Percentiles rank a stretch among this genome's conserved stretches.
phyloP scores from a whole-genome alignment of 2,329 filamentous ascomycete species.

The Ceratocystiopsis sp. region DNA sequence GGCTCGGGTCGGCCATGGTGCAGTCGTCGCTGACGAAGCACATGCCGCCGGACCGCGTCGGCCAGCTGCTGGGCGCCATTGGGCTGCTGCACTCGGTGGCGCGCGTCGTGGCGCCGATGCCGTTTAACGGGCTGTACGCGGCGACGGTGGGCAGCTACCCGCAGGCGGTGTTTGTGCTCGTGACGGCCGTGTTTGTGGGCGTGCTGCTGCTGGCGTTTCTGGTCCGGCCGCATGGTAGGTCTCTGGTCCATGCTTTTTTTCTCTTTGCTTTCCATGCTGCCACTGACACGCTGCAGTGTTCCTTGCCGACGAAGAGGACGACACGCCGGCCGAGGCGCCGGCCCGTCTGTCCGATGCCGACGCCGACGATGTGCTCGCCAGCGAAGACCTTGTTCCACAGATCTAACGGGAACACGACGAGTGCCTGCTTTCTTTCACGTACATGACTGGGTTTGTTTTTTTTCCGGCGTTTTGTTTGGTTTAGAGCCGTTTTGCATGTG shows the following conservation, averaged over 20 bases:
- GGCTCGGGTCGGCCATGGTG: slow-evolving; percentile 69
- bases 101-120: slow-evolving; percentile 58
- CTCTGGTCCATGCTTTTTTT: not conserved
- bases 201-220: slow-evolving; percentile 53
- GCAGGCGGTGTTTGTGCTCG: slow-evolving; percentile 66
- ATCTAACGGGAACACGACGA: slow-evolving; percentile 2
- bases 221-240: slow-evolving; percentile 58
- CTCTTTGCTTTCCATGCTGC: not conserved
- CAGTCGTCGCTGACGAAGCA: slow-evolving; percentile 82
- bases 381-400: slow-evolving; percentile 12
- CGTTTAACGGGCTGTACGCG: slow-evolving; percentile 79
- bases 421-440: too few species aligned
- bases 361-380: slow-evolving; percentile 4
- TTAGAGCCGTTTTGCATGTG: too few species aligned
- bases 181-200: slow-evolving; percentile 48
- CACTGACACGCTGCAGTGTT: slow-evolving; percentile 1
- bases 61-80: slow-evolving; percentile 74
- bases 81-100: slow-evolving; percentile 73
- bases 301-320: slow-evolving; percentile 1
- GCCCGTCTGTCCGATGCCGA: not conserved
- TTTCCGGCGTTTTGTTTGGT: not conserved
- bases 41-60: slow-evolving; percentile 64
- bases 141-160: slow-evolving; percentile 61
- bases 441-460: too few species aligned
- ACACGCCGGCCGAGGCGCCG: not conserved